Percentiles rank a stretch among this genome's conserved stretches.
Conservation (phyloP, 495 filamentous ascomycete species). For the Cetradonia linearis region DNA sequence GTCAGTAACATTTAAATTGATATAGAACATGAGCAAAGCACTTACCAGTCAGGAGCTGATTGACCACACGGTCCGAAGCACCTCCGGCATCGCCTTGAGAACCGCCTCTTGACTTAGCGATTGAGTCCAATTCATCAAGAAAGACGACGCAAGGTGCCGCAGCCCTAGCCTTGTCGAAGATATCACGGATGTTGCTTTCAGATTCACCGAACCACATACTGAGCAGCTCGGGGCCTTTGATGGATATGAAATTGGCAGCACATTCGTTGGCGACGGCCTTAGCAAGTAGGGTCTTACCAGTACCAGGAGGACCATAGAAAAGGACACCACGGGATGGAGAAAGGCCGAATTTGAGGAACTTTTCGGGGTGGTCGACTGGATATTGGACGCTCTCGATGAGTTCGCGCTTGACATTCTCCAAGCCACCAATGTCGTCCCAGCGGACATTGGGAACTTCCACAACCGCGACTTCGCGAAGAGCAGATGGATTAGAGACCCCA, state of each 20-base stretch:
- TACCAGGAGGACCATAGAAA: slow-evolving; percentile 97
- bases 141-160: slow-evolving; percentile 98
- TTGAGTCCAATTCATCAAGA: slow-evolving; percentile 97
- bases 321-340: slow-evolving; percentile 96
- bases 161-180: slow-evolving; percentile 98
- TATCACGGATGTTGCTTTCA: slow-evolving; percentile 98
- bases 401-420: slow-evolving; percentile 97
- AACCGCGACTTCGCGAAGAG: slow-evolving; percentile 95
- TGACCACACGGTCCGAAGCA: slow-evolving; percentile 98
- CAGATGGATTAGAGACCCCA: slow-evolving; percentile 95
- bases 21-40: slow-evolving; percentile 18
- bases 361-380: slow-evolving; percentile 97
- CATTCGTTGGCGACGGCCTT: slow-evolving; percentile 99
- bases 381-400: slow-evolving; percentile 99
- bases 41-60: slow-evolving; percentile 95
- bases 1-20: slow-evolving; percentile 34
- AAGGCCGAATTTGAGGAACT: slow-evolving; percentile 99
- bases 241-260: slow-evolving; percentile 97
- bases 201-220: slow-evolving; percentile 99
- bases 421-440: slow-evolving; percentile 98
- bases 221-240: slow-evolving; percentile 95
- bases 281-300: slow-evolving; percentile 98
- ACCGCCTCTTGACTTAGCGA: slow-evolving; percentile 98
- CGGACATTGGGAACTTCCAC: slow-evolving; percentile 98
- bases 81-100: slow-evolving; percentile 94